Conservation (phyloP, 495 filamentous ascomycete species). For the Amniculicola lignicola region DNA sequence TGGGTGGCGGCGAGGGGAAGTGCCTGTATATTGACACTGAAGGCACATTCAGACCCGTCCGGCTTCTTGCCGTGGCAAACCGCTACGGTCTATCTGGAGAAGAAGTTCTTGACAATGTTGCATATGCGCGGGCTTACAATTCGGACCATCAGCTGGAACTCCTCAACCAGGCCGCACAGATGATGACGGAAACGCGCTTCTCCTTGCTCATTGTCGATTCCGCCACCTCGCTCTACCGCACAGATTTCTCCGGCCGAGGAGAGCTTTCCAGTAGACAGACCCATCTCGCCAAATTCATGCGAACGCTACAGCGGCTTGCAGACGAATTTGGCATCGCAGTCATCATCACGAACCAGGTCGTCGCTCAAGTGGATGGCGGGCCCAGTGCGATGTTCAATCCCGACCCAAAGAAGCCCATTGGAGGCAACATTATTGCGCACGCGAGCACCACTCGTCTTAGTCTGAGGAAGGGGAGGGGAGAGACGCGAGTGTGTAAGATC, state of each 20-base stretch:
- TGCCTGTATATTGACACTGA: conserved; percentile 99
- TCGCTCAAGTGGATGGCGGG: conserved; percentile 95
- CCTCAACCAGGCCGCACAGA: conserved; percentile 87
- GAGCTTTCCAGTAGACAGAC: conserved; percentile 86
- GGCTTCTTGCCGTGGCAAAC: conserved; percentile 85
- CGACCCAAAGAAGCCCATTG: conserved; percentile 98
- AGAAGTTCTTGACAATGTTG: conserved; percentile 96
- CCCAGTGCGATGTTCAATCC: conserved; percentile 97
- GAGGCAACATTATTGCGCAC: conserved; percentile 97
- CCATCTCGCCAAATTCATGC: conserved; percentile 96
- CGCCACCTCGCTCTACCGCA: conserved; percentile 90
- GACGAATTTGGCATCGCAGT: conserved; percentile 98
- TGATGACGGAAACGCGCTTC: conserved; percentile 99
- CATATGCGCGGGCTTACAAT: conserved; percentile 96
- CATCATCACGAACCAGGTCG: conserved; percentile 97
- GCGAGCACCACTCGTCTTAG: conserved; percentile 87
- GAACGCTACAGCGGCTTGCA: conserved; percentile 85
- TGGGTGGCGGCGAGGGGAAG: conserved; percentile 98
- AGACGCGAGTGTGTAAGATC: conserved; percentile 97
- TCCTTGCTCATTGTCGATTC: conserved; percentile 93
- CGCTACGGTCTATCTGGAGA: conserved; percentile 92
- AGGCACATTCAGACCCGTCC: conserved; percentile 92
- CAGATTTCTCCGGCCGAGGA: conserved; percentile 91
- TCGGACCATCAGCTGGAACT: conserved; percentile 95
- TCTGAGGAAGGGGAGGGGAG: conserved; percentile 89